Base-by-base conservation (phyloP, 2,329 filamentous ascomycete species). In the Alternaria alternata region DNA sequence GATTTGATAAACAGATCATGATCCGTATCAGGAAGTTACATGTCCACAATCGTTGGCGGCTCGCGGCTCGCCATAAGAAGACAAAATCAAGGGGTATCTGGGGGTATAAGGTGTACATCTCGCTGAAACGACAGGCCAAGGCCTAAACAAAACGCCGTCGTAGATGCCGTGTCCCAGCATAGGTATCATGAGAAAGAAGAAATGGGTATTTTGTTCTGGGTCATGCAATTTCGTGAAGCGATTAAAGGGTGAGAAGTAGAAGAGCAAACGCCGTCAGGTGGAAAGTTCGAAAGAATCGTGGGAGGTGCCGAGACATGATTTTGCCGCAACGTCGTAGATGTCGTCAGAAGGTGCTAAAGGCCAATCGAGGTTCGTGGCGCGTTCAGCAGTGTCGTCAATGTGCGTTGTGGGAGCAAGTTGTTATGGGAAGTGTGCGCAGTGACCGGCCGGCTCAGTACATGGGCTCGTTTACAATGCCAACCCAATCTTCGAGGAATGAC, bases 401-500 rank as follows among this genome's bases (percentile, higher is more conserved):
- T 51, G n/a, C 7, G 34, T 51, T 22, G 49, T 26, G 24, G 14
- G 22, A 24, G 22, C 24, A 34, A 16, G 0, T 41, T n/a, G n/a
- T 51, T 14, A n/a, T 20, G 14, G 8, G 12, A 26, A 7, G 30
- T 24, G 49, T 16, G 14, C 16, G 36, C 38, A 8, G 24, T 51
- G 18, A 7, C 24, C 54, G 9, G 14, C 20, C 20, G 42, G 28
- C 57, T 63, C 57, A 69, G 36, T 67, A 69, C 20, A 58, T 46
- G 16, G 61, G 63, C 36, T 51, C 52, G 14, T 58, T 44, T 2
- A 51, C 44, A 12, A 59, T 32, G 5, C 63, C 67, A 52, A 54
- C 62, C 63, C 64, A 69, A 5, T 51, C 38, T 28, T 69, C 67
- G 22, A 68, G 22, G 11, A 48, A 30, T 7, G 48, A 57, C 7